phyloP scores from a whole-genome alignment of 176 grass and related monocot genomes.

The Triticum dicoccoides region DNA sequence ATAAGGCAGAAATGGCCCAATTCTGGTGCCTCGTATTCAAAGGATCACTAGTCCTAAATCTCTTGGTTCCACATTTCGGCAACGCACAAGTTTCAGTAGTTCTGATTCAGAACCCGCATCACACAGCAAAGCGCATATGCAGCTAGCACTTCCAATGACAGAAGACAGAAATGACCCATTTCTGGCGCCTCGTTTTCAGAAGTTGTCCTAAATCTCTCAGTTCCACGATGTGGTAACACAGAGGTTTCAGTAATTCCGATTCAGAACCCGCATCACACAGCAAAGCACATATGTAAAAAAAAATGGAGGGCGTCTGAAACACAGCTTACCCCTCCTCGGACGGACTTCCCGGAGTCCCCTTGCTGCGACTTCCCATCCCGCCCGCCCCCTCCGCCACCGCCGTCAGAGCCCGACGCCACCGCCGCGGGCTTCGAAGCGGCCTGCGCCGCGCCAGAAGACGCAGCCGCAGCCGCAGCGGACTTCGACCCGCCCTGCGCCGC shows the following conservation, averaged over 20 bases:
- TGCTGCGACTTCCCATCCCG: conserved; percentile 37
- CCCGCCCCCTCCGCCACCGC: background rate
- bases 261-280: background rate
- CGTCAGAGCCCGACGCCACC: background rate
- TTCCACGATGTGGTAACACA: no score
- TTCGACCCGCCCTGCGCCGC: conserved; percentile 6
- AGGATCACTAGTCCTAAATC: background rate
- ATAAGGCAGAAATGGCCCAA: background rate
- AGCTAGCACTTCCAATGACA: background rate
- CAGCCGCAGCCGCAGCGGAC: background rate
- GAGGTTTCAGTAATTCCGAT: no score
- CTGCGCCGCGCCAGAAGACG: background rate
- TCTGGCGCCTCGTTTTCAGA: background rate
- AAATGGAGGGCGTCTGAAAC: background rate
- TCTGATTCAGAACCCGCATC: background rate
- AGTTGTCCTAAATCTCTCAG: no score
- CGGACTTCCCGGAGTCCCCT: conserved; percentile 33
- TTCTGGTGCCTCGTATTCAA: background rate
- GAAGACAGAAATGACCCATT: background rate
- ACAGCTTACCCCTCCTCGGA: conserved; percentile 63
- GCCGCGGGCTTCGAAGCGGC: background rate
- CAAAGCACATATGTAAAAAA: background rate
- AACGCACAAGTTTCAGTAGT: background rate
- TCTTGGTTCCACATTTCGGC: background rate
- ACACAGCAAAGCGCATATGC: background rate